Conservation (phyloP, 2,329 filamentous ascomycete species). For the Trichoderma sp. region DNA sequence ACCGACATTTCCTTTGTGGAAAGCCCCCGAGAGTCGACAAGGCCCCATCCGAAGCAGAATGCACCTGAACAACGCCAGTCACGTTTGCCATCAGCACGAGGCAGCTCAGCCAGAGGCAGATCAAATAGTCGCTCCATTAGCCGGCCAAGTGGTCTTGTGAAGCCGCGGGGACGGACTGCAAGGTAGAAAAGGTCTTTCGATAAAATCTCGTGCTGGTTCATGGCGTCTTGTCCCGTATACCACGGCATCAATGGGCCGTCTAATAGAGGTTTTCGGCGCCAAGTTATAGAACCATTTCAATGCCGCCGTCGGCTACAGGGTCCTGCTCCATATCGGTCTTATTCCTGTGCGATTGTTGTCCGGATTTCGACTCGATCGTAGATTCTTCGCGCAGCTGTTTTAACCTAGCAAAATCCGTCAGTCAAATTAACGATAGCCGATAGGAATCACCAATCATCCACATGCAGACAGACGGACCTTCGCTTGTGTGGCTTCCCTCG, state of each 20-base stretch:
- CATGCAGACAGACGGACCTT: slow-evolving; percentile 45
- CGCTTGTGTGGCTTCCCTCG: slow-evolving; percentile 93
- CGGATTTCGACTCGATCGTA: slow-evolving; percentile 81
- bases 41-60: slow-evolving; percentile 45
- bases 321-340: slow-evolving; percentile 41
- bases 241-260: not conserved
- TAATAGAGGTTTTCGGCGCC: not conserved
- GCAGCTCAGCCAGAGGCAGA: slow-evolving; percentile 34
- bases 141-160: slow-evolving; percentile 45
- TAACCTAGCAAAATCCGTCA: slow-evolving; percentile 50
- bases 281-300: slow-evolving; percentile 33
- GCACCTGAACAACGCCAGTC: slow-evolving; percentile 44
- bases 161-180: slow-evolving; percentile 45
- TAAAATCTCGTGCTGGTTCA: not conserved
- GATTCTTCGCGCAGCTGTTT: slow-evolving; percentile 78
- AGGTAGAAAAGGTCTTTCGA: slow-evolving; percentile 34
- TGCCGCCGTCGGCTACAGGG: slow-evolving; percentile 26
- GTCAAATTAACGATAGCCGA: slow-evolving; percentile 24
- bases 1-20: slow-evolving; percentile 91
- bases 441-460: not conserved
- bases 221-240: not conserved
- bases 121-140: slow-evolving; percentile 31
- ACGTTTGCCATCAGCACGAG: slow-evolving; percentile 46
- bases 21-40: slow-evolving; percentile 63
- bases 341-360: slow-evolving; percentile 76